phyloP scores from a whole-genome alignment of 352 stramenopile genomes.

The Halophytophthora batemanensis region DNA sequence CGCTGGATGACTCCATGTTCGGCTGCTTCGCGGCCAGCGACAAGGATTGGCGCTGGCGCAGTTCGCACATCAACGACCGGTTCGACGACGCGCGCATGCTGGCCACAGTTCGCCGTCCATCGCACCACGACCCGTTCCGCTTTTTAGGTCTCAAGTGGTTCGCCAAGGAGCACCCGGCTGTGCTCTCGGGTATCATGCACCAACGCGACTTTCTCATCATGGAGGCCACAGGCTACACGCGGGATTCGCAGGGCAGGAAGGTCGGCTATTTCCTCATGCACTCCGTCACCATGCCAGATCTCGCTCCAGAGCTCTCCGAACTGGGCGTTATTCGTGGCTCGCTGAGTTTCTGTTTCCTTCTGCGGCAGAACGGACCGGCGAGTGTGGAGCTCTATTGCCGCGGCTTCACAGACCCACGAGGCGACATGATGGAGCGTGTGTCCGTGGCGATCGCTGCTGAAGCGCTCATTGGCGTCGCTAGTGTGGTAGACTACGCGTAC shows the following conservation, averaged over 20 bases:
- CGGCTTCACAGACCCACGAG: slow-evolving; percentile 48
- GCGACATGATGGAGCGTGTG: slow-evolving; percentile 42
- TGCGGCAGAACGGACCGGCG: slow-evolving; percentile 23
- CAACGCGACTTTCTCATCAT: slow-evolving; percentile 53
- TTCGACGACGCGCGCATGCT: slow-evolving; percentile 45
- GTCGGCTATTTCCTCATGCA: slow-evolving; percentile 55
- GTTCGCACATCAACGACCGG: slow-evolving; percentile 45
- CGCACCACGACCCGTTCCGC: slow-evolving; percentile 31
- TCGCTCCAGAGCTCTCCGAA: slow-evolving; percentile 37
- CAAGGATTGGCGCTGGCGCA: slow-evolving; percentile 39
- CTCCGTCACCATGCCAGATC: slow-evolving; percentile 34
- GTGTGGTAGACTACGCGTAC: slow-evolving; percentile 47
- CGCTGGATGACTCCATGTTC: slow-evolving; percentile 49
- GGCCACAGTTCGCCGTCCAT: slow-evolving; percentile 32
- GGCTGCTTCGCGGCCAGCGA: slow-evolving; percentile 42
- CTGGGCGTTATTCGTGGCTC: slow-evolving; percentile 40
- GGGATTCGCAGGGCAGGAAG: slow-evolving; percentile 30
- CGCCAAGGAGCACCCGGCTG: slow-evolving; percentile 38
- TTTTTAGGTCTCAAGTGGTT: slow-evolving; percentile 63
- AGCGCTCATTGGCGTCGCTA: slow-evolving; percentile 32
- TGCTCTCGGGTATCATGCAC: slow-evolving; percentile 38
- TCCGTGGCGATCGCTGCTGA: slow-evolving; percentile 39
- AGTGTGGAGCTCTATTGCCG: slow-evolving; percentile 41
- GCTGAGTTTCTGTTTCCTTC: slow-evolving; percentile 51
- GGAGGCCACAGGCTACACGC: slow-evolving; percentile 34